Conservation (phyloP, 2,329 filamentous ascomycete species). For the Diplocarpon rosae region DNA sequence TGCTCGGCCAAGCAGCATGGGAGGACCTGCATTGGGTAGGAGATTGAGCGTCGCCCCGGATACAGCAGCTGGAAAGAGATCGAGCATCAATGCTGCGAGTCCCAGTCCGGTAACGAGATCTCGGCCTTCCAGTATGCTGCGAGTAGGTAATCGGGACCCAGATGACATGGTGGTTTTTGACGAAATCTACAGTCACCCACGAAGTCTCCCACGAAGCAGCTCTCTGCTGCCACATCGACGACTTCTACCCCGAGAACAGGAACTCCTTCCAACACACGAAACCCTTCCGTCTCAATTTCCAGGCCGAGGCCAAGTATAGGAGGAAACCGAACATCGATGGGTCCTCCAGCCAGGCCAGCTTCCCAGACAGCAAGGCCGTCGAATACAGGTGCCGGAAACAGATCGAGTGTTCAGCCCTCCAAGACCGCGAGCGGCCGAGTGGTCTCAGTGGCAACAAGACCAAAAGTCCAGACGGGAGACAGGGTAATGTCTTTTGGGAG, state of each 20-base stretch:
- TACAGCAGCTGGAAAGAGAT: conserved; percentile 45
- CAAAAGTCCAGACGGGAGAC: conserved; percentile 23
- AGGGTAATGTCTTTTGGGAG: conserved; percentile 24
- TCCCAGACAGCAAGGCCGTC: conserved; percentile 30
- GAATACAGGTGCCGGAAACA: conserved; percentile 27
- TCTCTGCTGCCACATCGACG: conserved; percentile 44
- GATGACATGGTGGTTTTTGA: background rate
- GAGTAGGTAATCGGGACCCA: conserved; percentile 33
- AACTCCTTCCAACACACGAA: conserved; percentile 46
- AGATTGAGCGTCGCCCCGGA: conserved; percentile 39
- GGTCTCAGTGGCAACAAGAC: conserved; percentile 22
- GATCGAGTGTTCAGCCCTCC: conserved; percentile 12
- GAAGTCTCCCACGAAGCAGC: conserved; percentile 70
- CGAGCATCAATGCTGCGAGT: conserved; percentile 61
- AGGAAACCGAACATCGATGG: conserved; percentile 54
- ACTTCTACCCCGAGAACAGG: conserved; percentile 49
- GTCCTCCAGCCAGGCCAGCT: conserved; percentile 39
- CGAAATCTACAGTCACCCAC: conserved; percentile 50
- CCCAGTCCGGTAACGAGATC: conserved; percentile 56
- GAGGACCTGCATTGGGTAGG: conserved; percentile 24
- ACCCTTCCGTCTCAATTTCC: conserved; percentile 28
- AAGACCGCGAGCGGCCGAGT: conserved; percentile 12
- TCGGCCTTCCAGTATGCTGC: conserved; percentile 44
- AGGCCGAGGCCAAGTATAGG: conserved; percentile 46
- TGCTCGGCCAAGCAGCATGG: conserved; percentile 36